Conservation (phyloP, 129 eudicot species). For the Artemisia argyi region DNA sequence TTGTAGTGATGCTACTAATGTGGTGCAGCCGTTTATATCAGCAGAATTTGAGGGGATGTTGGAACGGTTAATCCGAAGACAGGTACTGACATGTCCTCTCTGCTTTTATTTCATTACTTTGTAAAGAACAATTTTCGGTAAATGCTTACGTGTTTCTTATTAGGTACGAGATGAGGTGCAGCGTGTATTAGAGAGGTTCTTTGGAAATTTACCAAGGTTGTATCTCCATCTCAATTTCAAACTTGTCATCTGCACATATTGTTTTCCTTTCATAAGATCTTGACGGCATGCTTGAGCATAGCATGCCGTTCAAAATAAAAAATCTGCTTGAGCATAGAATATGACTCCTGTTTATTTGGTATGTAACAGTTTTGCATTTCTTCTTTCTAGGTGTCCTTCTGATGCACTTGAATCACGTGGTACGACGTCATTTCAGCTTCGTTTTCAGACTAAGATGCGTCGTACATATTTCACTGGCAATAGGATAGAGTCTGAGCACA, state of each 20-base stretch:
- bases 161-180: slow-evolving; percentile 73
- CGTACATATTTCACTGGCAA: slow-evolving; percentile 57
- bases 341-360: not conserved
- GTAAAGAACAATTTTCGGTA: not conserved
- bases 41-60: slow-evolving; percentile 43
- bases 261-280: not conserved
- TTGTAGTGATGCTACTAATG: slow-evolving; percentile 46
- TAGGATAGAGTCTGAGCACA: slow-evolving; percentile 45
- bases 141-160: slow-evolving; percentile 7
- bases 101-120: not conserved
- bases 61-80: slow-evolving; percentile 59
- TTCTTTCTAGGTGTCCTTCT: slow-evolving; percentile 35
- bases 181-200: slow-evolving; percentile 28
- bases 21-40: slow-evolving; percentile 27
- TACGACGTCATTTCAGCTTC: slow-evolving; percentile 55
- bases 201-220: slow-evolving; percentile 49
- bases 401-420: slow-evolving; percentile 32
- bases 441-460: slow-evolving; percentile 43
- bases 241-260: not conserved
- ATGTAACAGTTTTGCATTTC: not conserved
- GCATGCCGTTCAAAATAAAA: not conserved
- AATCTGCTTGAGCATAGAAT: not conserved
- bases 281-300: not conserved
- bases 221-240: slow-evolving; percentile 13
- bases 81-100: slow-evolving; percentile 38